These are phyloP conservation scores for Tetrastigma voinierianum DNA, from an alignment of 164 flowering plant species.

Conservation along the genomic window DNA sequence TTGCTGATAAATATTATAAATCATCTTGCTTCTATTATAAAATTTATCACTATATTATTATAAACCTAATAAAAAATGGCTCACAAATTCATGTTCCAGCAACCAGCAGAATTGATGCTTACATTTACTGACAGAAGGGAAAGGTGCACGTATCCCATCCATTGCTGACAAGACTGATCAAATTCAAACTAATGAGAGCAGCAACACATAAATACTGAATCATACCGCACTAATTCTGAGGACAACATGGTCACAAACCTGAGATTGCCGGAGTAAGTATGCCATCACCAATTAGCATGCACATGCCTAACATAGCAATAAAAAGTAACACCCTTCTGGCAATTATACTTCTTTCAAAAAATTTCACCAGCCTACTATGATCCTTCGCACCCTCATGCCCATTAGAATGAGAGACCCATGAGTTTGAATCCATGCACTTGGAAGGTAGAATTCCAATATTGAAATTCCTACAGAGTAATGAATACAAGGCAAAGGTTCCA, in stretches of 20 bases:
- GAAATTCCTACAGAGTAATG: conserved; percentile 67
- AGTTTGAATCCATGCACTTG: conserved; percentile 23
- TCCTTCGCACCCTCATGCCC: conserved; percentile 19
- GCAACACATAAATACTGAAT: background rate
- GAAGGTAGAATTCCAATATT: conserved; percentile 55
- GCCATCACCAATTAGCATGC: conserved; percentile 94
- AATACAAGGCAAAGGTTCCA: conserved; percentile 85
- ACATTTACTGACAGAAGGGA: conserved; percentile 68
- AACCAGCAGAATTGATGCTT: conserved; percentile 23
- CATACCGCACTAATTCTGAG: background rate
- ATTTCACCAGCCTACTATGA: conserved; percentile 45
- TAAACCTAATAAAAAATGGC: background rate
- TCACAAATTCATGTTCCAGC: background rate
- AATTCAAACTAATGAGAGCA: background rate
- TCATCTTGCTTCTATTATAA: too few relatives aligned
- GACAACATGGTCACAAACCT: conserved; percentile 37
- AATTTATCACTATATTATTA: too few relatives aligned
- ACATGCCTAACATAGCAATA: conserved; percentile 76
- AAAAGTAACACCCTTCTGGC: conserved; percentile 75
- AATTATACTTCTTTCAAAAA: conserved; percentile 56
- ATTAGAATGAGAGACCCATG: conserved; percentile 19
- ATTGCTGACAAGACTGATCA: conserved; percentile 78
- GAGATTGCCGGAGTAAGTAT: conserved; percentile 90
- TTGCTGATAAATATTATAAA: too few relatives aligned
- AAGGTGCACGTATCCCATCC: conserved; percentile 72